Conservation (phyloP, 2,329 filamentous ascomycete genomes). For the Aphanoascus verrucosus region DNA sequence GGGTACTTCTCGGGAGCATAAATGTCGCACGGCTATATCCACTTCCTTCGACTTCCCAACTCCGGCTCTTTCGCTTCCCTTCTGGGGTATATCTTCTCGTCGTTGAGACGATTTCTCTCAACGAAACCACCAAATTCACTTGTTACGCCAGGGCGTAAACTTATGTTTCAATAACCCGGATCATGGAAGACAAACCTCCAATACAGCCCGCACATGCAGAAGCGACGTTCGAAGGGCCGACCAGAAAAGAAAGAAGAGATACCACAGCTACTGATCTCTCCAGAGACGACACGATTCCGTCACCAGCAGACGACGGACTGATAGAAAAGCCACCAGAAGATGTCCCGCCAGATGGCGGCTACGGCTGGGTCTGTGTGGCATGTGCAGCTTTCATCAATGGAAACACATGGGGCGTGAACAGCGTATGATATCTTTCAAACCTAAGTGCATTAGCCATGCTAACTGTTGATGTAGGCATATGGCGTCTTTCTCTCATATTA, state of each 20-base stretch:
- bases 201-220: neutral
- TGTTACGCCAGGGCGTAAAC: no score
- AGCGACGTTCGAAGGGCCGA: neutral
- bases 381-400: conserved; percentile 50
- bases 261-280: neutral
- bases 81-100: no score
- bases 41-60: neutral
- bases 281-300: neutral
- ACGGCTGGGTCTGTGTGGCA: conserved; percentile 52
- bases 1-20: neutral
- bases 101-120: no score
- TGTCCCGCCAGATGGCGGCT: conserved; percentile 45
- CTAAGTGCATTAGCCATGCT: neutral
- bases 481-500: conserved; percentile 53
- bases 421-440: conserved; percentile 32
- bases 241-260: neutral
- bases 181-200: neutral
- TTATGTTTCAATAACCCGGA: neutral
- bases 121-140: no score
- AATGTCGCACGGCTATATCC: neutral
- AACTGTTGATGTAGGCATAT: conserved; percentile 28
- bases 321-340: conserved; percentile 28
- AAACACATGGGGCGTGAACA: conserved; percentile 67
- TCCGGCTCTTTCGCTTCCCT: neutral
- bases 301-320: conserved; percentile 13